These are phyloP conservation scores for Irpex rosettiformis DNA, from an alignment of 1,284 basidiomycete species.

Conservation along the genomic window DNA sequence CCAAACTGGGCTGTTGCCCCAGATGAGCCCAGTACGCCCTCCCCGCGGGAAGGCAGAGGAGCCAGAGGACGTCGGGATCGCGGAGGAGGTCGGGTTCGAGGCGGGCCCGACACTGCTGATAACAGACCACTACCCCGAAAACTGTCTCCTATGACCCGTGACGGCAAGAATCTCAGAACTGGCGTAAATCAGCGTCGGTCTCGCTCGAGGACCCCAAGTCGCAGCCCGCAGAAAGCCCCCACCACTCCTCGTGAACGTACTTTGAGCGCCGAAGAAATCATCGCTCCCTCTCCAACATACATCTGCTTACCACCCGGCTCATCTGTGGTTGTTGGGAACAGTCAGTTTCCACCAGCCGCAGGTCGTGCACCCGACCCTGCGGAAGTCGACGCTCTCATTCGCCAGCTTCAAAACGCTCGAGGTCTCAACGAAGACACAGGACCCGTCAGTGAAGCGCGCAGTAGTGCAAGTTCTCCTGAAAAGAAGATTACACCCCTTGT, in stretches of 20 bases:
- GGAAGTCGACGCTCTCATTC: constrained; percentile 12
- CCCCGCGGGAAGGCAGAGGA: not conserved
- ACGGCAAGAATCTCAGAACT: not conserved
- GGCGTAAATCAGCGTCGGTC: not conserved
- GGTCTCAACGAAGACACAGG: not conserved
- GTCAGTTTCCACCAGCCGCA: not conserved
- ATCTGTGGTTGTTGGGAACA: not conserved
- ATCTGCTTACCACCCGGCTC: not conserved
- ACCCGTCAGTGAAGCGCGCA: not conserved
- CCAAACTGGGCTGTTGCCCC: constrained; percentile 26
- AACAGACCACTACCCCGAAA: not conserved
- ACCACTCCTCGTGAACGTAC: not conserved
- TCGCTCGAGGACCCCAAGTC: not conserved
- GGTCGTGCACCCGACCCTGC: not conserved
- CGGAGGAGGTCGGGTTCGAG: not conserved
- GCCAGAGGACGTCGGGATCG: not conserved
- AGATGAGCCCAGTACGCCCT: constrained; percentile 2
- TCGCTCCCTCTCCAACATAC: not conserved
- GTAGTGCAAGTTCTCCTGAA: not conserved
- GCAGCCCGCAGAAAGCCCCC: not conserved
- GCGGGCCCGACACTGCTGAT: not conserved
- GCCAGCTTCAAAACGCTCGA: constrained; percentile 11
- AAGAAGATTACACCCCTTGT: not conserved
- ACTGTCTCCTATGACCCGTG: not conserved
- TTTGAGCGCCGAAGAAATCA: not conserved